Percentiles rank a stretch among this genome's conserved stretches.
These are phyloP conservation scores for Arthrobotrys megalospora DNA, from an alignment of 2,329 filamentous ascomycete genomes.

Conservation along the genomic window DNA sequence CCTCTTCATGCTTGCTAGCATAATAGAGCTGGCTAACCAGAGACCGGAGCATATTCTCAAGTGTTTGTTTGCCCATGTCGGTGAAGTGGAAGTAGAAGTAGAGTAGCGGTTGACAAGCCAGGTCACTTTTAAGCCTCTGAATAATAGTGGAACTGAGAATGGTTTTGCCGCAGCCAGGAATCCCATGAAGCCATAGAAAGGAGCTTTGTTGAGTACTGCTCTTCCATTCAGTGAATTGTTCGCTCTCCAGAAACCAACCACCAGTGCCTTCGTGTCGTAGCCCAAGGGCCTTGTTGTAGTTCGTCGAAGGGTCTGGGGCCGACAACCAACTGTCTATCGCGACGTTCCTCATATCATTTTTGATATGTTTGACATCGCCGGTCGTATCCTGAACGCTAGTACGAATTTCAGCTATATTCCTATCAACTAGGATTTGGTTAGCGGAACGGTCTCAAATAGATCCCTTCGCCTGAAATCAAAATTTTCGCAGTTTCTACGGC, in stretches of 20 bases:
- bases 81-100: too few species aligned
- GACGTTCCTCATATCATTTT: not conserved
- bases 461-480: too few species aligned
- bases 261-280: slow-evolving; percentile 2
- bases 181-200: too few species aligned
- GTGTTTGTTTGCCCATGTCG: too few species aligned
- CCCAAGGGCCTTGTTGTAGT: not conserved
- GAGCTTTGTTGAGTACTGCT: not conserved
- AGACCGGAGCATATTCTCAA: too few species aligned
- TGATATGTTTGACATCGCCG: not conserved
- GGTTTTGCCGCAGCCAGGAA: too few species aligned
- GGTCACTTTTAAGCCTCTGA: too few species aligned
- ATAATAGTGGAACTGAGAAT: too few species aligned
- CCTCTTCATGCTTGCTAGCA: not conserved
- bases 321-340: not conserved
- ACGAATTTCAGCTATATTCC: not conserved
- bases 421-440: not conserved
- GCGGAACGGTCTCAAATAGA: not conserved
- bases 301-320: not conserved
- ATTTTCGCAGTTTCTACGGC: too few species aligned
- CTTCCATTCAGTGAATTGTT: not conserved
- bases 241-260: not conserved
- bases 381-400: too few species aligned
- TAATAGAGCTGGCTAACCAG: not conserved
- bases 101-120: too few species aligned